A percentile compares a stretch with the other conserved stretches of the same genome.
These are phyloP conservation scores for Cenchrus purpureus DNA, from an alignment of 176 grass and related monocot genomes.

Conservation along the genomic window DNA sequence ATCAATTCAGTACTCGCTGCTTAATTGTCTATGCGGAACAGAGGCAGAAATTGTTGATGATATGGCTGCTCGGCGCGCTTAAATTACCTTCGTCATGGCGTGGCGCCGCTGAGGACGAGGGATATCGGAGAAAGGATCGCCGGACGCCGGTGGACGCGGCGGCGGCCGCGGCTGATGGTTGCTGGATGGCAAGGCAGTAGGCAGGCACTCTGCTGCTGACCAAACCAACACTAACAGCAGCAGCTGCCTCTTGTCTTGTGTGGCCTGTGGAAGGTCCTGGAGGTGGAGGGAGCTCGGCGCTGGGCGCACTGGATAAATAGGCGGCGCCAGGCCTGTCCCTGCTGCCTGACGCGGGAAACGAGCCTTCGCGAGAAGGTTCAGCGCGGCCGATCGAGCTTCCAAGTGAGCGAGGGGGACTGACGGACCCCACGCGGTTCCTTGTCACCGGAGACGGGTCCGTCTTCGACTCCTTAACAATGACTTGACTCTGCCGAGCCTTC, in stretches of 20 bases:
- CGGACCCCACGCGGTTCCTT: not conserved
- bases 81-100: not conserved
- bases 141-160: too few relatives aligned
- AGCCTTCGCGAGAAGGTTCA: not conserved
- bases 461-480: not conserved
- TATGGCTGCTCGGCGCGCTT: too few relatives aligned
- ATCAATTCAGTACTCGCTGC: not conserved
- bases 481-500: not conserved
- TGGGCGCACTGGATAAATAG: not conserved
- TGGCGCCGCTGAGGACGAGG: too few relatives aligned
- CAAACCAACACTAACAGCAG: too few relatives aligned
- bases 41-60: not conserved
- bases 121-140: too few relatives aligned
- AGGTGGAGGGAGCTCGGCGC: too few relatives aligned
- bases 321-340: not conserved
- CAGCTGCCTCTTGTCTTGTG: too few relatives aligned
- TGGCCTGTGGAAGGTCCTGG: too few relatives aligned
- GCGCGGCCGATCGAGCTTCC: not conserved
- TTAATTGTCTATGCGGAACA: not conserved
- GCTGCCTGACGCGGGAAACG: not conserved
- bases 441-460: not conserved
- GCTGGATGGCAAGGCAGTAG: not conserved
- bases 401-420: not conserved
- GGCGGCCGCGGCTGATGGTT: not conserved
- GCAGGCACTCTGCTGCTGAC: not conserved